phyloP scores from a whole-genome alignment of 2,329 filamentous ascomycete genomes.

The Ophiostoma novo-ulmi region DNA sequence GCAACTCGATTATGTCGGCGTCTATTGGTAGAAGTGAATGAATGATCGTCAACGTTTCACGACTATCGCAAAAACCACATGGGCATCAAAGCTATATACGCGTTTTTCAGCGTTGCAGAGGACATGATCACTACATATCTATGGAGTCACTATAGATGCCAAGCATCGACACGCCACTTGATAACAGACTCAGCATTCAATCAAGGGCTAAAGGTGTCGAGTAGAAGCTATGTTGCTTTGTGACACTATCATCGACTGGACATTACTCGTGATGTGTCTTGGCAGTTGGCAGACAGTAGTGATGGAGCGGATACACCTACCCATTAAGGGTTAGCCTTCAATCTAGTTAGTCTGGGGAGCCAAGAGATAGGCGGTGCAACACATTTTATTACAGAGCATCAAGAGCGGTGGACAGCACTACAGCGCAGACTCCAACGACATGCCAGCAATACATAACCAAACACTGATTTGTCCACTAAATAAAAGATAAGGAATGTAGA shows the following conservation, averaged over 20 bases:
- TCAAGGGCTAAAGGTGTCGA: not conserved
- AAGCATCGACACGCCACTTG: slow-evolving; percentile 3
- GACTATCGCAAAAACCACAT: not conserved
- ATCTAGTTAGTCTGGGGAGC: not conserved
- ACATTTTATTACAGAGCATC: not conserved
- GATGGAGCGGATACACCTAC: not conserved
- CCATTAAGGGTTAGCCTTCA: not conserved
- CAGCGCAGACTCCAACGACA: not conserved
- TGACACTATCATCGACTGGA: not conserved
- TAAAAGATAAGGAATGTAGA: not conserved
- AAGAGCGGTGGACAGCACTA: not conserved
- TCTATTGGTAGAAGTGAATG: not conserved
- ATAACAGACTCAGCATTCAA: not conserved
- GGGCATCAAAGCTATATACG: slow-evolving; percentile 7
- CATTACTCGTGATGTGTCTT: slow-evolving; percentile 2
- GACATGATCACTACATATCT: not conserved
- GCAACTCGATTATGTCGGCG: not conserved
- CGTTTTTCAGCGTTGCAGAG: not conserved
- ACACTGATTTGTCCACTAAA: not conserved
- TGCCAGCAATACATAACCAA: not conserved
- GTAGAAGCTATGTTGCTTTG: not conserved
- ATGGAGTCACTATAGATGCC: not conserved
- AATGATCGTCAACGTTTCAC: not conserved
- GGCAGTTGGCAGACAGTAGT: not conserved
- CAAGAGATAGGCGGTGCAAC: not conserved